Evolutionary conservation across 768 basidiomycete genomes (phyloP).

Genomic region (Mrakia blollopis): DNA sequence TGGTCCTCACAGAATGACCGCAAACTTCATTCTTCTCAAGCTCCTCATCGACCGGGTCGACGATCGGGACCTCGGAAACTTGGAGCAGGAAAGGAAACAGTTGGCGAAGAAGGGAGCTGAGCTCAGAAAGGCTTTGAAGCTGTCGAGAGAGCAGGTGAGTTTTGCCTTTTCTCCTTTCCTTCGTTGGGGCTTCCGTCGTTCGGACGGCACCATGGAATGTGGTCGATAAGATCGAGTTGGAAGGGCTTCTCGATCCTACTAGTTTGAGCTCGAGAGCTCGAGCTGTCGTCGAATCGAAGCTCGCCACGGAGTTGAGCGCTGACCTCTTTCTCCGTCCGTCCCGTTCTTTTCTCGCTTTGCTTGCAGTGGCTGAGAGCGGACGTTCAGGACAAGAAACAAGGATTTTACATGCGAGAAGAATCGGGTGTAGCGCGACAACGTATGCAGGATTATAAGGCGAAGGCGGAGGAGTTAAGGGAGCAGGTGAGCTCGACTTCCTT

Average conservation of each 20-base stretch:
- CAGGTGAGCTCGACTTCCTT: neutral
- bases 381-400: conserved; percentile 3
- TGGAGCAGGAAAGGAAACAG: neutral
- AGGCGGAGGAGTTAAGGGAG: neutral
- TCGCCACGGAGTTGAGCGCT: neutral
- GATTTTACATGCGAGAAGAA: neutral
- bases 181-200: neutral
- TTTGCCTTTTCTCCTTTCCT: neutral
- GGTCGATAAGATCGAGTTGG: neutral
- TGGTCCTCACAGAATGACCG: neutral
- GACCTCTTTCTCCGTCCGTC: neutral
- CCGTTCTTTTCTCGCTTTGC: neutral
- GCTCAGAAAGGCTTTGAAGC: neutral
- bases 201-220: too few relatives aligned
- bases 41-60: neutral
- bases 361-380: neutral
- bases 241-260: too few relatives aligned
- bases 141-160: neutral
- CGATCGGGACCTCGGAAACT: neutral
- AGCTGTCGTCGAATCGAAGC: too few relatives aligned
- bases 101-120: neutral
- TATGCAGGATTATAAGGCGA: neutral
- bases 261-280: neutral
- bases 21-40: neutral
- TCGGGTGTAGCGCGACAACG: neutral